Evolutionary conservation across 805 yeast genomes (phyloP).

Genomic region (Diddensiella transvaalensis): DNA sequence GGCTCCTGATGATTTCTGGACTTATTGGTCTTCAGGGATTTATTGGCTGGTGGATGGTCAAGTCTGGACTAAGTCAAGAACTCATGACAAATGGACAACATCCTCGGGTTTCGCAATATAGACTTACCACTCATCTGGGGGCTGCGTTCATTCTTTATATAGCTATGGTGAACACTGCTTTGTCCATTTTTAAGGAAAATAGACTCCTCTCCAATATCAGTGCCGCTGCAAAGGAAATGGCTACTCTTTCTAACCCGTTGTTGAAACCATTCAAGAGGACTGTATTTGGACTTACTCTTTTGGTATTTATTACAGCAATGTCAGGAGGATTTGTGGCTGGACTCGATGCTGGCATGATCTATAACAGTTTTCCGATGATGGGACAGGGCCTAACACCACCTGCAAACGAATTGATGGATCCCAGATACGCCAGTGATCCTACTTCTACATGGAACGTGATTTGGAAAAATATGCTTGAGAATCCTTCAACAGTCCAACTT

Average conservation of each 20-base stretch:
- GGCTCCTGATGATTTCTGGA: slow-evolving; percentile 68
- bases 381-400: slow-evolving; percentile 73
- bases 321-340: slow-evolving; percentile 99
- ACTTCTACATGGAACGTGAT: slow-evolving; percentile 38
- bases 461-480: slow-evolving; percentile 93
- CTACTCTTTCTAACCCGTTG: slow-evolving; percentile 53
- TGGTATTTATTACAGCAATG: slow-evolving; percentile 89
- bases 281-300: slow-evolving; percentile 54
- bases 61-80: slow-evolving; percentile 83
- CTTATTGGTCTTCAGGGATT: slow-evolving; percentile 90
- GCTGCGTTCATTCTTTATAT: slow-evolving; percentile 86
- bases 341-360: slow-evolving; percentile 93
- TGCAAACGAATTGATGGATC: slow-evolving; percentile 70
- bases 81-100: slow-evolving; percentile 76
- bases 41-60: slow-evolving; percentile 99
- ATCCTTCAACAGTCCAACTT: slow-evolving; percentile 93
- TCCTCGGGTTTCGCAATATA: slow-evolving; percentile 96
- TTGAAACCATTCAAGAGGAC: slow-evolving; percentile 54
- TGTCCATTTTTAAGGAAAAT: slow-evolving; percentile 73
- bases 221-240: slow-evolving; percentile 50
- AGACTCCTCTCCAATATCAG: slow-evolving; percentile 65
- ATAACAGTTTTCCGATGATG: slow-evolving; percentile 96
- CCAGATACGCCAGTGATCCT: slow-evolving; percentile 64
- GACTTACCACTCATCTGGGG: slow-evolving; percentile 90
- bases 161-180: slow-evolving; percentile 88